Evolutionary conservation across 2,329 filamentous ascomycete genomes (phyloP), one percentile per base, ranked within the genome.

Genomic region (Diaporthe velutina): DNA sequence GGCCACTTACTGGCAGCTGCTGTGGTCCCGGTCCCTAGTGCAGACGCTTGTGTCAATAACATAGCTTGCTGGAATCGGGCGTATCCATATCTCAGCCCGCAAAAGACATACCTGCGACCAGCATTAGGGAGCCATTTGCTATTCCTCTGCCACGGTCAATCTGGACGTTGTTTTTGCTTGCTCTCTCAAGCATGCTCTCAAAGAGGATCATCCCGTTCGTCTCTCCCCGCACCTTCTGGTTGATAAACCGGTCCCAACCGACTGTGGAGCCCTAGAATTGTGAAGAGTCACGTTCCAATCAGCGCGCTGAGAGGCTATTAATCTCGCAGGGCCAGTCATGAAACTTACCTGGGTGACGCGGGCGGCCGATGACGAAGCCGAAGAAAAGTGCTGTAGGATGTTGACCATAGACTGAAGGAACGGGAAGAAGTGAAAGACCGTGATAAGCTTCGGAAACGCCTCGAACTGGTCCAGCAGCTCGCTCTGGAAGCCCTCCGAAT

Each of bases 1-100:
- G 55, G 55, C 19, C 17, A 64, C 60, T 64, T n/a, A 64, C 60
- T 45, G 17, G 60, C 60, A 64, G 60, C 60, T 13, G 60, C 60
- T 15, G 60, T 64, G 25, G 60, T 64, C 9, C 60, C 60, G 10
- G 60, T 64, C 4, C 60, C 40, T 64, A 17, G 2, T 28, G n/a
- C 38, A 8, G 1, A 22, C 25, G 25, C 17, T 13, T 15, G 15
- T n/a, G 25, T 64, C 42, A 64, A 30, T 2, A 33, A 45, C 7
- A 13, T 4, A n/a, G 12, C 6, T 28, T 42, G 1, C 12, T 19
- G 17, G 19, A 13, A 12, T 12, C 10, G 3, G 22, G 17, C 7
- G 42, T 45, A 28, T 2, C 7, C 12, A 25, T 4, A 22, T 30
- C 17, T 19, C 9, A 22, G 5, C 15, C 40, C 3, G n/a, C 15